A percentile compares a stretch with the other conserved stretches of the same genome.
These are phyloP conservation scores for Rhynchosporium graminicola DNA, from an alignment of 2,329 filamentous ascomycete genomes.

Conservation along the genomic window DNA sequence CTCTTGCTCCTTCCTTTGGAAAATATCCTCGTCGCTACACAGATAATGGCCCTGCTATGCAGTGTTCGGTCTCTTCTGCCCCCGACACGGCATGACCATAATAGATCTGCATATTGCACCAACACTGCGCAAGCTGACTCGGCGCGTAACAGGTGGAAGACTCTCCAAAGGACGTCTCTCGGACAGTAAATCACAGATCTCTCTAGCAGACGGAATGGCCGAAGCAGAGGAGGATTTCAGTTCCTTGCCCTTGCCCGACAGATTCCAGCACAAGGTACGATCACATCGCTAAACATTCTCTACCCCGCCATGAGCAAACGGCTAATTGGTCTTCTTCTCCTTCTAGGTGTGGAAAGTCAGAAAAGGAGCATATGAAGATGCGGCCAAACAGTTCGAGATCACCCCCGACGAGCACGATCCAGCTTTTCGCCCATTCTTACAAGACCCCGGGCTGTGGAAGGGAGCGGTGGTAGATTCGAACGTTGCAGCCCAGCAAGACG, in stretches of 20 bases:
- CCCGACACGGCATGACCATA: slow-evolving; percentile 11
- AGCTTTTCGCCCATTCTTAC: slow-evolving; percentile 82
- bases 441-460: slow-evolving; percentile 87
- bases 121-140: slow-evolving; percentile 35
- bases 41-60: not conserved
- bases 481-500: slow-evolving; percentile 94
- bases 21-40: not conserved
- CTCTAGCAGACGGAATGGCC: slow-evolving; percentile 57
- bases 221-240: slow-evolving; percentile 83
- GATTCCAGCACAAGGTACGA: slow-evolving; percentile 77
- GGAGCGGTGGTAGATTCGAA: slow-evolving; percentile 91
- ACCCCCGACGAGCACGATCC: slow-evolving; percentile 85
- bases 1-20: slow-evolving; percentile 15
- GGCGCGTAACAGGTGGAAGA: slow-evolving; percentile 32
- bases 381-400: slow-evolving; percentile 79
- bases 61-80: not conserved
- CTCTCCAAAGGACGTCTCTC: slow-evolving; percentile 25
- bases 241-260: slow-evolving; percentile 74
- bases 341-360: slow-evolving; percentile 88
- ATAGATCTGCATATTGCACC: slow-evolving; percentile 29
- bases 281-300: not conserved
- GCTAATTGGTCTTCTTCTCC: slow-evolving; percentile 31
- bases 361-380: slow-evolving; percentile 93
- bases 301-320: slow-evolving; percentile 13
- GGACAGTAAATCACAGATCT: slow-evolving; percentile 18